Evolutionary conservation across 768 basidiomycete species (phyloP).

Genomic region (Russula vinacea): DNA sequence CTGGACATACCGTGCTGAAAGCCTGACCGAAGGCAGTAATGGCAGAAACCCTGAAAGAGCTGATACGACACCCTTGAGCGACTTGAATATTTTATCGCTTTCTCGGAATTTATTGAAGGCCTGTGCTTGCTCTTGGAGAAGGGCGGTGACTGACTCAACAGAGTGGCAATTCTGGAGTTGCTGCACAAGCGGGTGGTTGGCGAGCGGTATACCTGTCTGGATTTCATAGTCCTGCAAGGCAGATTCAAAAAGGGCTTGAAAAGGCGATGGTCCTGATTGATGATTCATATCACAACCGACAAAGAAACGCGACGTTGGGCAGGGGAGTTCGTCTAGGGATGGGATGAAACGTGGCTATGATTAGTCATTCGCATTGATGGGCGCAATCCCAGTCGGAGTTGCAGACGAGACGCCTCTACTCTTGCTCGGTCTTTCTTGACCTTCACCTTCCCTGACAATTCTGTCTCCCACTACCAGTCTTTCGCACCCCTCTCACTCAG

Average conservation of each 20-base stretch:
- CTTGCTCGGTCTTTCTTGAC: too few relatives aligned
- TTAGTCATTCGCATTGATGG: too few relatives aligned
- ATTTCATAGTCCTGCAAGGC: neutral
- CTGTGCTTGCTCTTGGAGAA: neutral
- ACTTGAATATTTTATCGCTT: neutral
- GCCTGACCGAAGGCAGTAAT: neutral
- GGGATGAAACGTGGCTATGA: too few relatives aligned
- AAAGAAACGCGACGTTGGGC: too few relatives aligned
- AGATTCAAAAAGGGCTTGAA: neutral
- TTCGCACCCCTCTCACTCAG: conserved; percentile 8
- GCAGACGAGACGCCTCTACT: too few relatives aligned
- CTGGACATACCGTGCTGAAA: neutral
- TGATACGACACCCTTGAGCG: neutral
- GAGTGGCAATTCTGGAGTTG: neutral
- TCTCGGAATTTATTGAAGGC: neutral
- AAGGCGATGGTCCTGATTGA: neutral
- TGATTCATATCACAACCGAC: neutral
- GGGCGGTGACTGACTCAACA: neutral
- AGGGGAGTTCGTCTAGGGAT: too few relatives aligned
- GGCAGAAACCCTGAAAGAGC: neutral
- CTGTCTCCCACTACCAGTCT: conserved; percentile 13
- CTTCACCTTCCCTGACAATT: conserved; percentile 7
- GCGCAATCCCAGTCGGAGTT: too few relatives aligned
- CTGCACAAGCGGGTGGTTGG: neutral
- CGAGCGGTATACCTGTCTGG: too few relatives aligned